Evolutionary conservation across 306 rosid species (phyloP).

Genomic region (Citrullus mucosospermus): DNA sequence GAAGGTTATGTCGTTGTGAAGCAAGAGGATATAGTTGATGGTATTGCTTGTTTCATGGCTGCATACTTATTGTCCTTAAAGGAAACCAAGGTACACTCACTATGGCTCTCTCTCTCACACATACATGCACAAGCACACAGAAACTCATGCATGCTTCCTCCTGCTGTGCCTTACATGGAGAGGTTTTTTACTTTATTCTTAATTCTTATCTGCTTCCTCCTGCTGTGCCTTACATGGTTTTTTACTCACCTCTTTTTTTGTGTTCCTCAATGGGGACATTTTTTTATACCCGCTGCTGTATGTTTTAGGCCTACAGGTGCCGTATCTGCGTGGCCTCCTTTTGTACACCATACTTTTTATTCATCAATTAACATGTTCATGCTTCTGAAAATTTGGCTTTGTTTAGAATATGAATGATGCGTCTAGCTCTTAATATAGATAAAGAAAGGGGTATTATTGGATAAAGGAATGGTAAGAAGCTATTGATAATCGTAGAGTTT

Average conservation of each 20-base stretch:
- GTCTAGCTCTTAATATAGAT: background rate
- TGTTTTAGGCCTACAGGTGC: background rate
- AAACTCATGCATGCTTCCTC: background rate
- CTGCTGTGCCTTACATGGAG: background rate
- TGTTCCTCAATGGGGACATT: background rate
- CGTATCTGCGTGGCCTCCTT: too few relatives aligned
- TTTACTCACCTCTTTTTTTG: background rate
- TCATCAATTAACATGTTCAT: background rate
- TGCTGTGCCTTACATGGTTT: background rate
- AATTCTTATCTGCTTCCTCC: too few relatives aligned
- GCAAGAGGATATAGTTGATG: conserved; percentile 92
- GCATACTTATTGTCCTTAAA: conserved; percentile 76
- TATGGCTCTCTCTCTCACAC: conserved; percentile 2
- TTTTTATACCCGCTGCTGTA: background rate
- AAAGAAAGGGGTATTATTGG: background rate
- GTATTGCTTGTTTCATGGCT: conserved; percentile 94
- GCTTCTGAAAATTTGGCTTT: background rate
- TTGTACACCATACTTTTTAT: background rate
- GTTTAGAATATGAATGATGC: background rate
- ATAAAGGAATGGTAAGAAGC: background rate
- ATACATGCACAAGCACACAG: background rate
- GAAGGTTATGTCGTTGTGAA: conserved; percentile 84
- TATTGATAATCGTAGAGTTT: background rate
- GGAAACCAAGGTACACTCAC: conserved; percentile 62
- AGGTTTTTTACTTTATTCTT: too few relatives aligned